A percentile compares a stretch with the other conserved stretches of the same genome.
These are phyloP conservation scores for Miscanthus lutarioriparius DNA, from an alignment of 176 grass and related monocot genomes.

Conservation along the genomic window DNA sequence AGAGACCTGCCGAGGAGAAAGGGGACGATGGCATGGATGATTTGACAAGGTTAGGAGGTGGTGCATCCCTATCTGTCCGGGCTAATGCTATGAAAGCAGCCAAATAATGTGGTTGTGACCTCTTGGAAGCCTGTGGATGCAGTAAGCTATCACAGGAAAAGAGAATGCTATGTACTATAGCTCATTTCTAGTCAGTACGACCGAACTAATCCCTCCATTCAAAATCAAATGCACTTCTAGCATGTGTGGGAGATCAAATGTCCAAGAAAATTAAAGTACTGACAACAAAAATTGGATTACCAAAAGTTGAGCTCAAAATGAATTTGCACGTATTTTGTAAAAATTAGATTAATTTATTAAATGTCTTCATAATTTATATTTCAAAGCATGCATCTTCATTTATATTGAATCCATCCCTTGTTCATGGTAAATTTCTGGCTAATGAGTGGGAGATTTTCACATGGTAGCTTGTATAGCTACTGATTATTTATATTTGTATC, in stretches of 20 bases:
- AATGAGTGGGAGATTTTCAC: neutral
- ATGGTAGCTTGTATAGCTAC: neutral
- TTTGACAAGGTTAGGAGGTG: conserved; percentile 48
- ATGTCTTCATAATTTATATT: neutral
- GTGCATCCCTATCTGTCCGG: conserved; percentile 47
- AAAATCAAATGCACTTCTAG: too few species aligned
- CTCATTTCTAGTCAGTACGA: neutral
- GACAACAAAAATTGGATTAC: neutral
- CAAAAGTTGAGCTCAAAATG: neutral
- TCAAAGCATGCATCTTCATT: neutral
- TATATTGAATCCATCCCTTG: neutral
- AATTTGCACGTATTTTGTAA: neutral
- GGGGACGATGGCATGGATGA: conserved; percentile 16
- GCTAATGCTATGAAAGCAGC: conserved; percentile 25
- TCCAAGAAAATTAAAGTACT: neutral
- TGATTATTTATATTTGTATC: too few species aligned
- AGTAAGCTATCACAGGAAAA: conserved; percentile 23
- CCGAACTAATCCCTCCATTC: neutral
- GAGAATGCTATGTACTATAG: conserved; percentile 8
- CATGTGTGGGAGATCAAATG: neutral
- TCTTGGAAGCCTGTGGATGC: conserved; percentile 27
- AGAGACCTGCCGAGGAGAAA: conserved; percentile 23
- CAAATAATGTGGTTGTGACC: conserved; percentile 30
- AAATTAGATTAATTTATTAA: neutral
- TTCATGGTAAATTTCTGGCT: neutral